A percentile compares a stretch with the other conserved stretches of the same genome.
Conservation (phyloP, 805 yeast species). For the Candida verbasci region DNA sequence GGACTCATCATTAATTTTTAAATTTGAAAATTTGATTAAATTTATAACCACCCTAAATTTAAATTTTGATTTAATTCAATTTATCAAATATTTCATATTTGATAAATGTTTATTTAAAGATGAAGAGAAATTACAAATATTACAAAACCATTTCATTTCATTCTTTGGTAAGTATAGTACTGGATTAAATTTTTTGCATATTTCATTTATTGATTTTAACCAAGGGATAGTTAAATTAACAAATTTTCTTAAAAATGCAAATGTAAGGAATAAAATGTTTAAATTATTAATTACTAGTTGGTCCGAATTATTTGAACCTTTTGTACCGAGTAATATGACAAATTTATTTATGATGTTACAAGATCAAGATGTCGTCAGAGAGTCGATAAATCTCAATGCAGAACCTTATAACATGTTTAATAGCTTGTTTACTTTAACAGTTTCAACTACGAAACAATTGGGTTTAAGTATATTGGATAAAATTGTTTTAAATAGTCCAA, state of each 20-base stretch:
- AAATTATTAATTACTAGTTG: constrained; percentile 25
- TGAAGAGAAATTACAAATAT: constrained; percentile 7
- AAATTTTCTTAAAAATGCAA: constrained; percentile 17
- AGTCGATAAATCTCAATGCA: constrained; percentile 13
- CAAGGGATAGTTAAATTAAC: constrained; percentile 22
- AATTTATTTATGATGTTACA: constrained; percentile 29
- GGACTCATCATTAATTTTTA: constrained; percentile 26
- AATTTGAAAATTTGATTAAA: constrained; percentile 12
- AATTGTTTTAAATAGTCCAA: constrained; percentile 17
- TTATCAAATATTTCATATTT: constrained; percentile 26
- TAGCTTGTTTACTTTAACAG: constrained; percentile 24
- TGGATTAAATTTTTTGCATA: constrained; percentile 26
- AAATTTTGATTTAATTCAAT: constrained; percentile 16
- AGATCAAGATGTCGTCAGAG: constrained; percentile 19
- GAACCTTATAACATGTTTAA: constrained; percentile 19
- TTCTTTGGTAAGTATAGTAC: constrained; percentile 21
- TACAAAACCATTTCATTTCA: constrained; percentile 21
- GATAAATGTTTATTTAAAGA: constrained; percentile 23
- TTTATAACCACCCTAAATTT: constrained; percentile 17
- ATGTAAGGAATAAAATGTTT: constrained; percentile 23
- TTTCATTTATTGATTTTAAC: constrained; percentile 25
- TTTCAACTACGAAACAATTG: constrained; percentile 27
- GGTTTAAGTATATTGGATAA: constrained; percentile 25
- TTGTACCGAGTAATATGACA: constrained; percentile 22
- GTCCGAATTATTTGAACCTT: constrained; percentile 21